A percentile compares a stretch with the other conserved stretches of the same genome.
Conservation (phyloP, 768 basidiomycete species). For the Lentinus brumalis region DNA sequence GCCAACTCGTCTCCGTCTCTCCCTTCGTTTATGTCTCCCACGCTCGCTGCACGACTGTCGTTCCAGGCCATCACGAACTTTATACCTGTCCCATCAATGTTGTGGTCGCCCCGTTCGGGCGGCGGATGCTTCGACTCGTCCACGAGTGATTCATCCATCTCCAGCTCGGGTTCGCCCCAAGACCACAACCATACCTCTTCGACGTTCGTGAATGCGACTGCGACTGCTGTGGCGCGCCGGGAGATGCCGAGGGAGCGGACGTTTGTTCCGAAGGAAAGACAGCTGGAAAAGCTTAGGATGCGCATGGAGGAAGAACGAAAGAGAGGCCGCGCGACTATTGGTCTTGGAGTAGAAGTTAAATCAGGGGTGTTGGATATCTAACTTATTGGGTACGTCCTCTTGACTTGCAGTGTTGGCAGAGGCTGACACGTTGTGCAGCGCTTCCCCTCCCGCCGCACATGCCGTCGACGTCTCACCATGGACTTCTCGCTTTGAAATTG, state of each 20-base stretch:
- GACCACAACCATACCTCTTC: constrained; percentile 10
- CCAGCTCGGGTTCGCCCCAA: constrained; percentile 4
- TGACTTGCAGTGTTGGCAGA: background rate
- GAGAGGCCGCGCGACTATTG: constrained; percentile 2
- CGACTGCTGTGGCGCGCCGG: constrained; percentile 3
- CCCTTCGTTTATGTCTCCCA: constrained; percentile 49
- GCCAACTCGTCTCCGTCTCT: constrained; percentile 43
- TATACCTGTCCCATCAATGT: constrained; percentile 47
- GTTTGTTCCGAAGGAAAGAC: constrained; percentile 65
- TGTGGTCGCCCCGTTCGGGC: constrained; percentile 35
- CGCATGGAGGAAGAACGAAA: constrained; percentile 50
- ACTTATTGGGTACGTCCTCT: constrained; percentile 18
- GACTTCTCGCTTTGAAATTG: constrained; percentile 13
- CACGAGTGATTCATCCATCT: constrained; percentile 22
- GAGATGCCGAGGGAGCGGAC: constrained; percentile 27
- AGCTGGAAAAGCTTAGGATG: constrained; percentile 61
- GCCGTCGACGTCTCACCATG: constrained; percentile 15
- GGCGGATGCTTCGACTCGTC: constrained; percentile 21
- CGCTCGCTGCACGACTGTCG: constrained; percentile 57
- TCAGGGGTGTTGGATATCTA: constrained; percentile 20
- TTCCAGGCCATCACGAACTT: constrained; percentile 63
- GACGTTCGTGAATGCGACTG: constrained; percentile 15
- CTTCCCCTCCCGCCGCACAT: constrained; percentile 6
- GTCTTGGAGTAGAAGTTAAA: constrained; percentile 14
- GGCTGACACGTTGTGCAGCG: background rate